These are phyloP conservation scores for Fusarium buxicola DNA, from an alignment of 2,329 filamentous ascomycete species.

Conservation along the genomic window DNA sequence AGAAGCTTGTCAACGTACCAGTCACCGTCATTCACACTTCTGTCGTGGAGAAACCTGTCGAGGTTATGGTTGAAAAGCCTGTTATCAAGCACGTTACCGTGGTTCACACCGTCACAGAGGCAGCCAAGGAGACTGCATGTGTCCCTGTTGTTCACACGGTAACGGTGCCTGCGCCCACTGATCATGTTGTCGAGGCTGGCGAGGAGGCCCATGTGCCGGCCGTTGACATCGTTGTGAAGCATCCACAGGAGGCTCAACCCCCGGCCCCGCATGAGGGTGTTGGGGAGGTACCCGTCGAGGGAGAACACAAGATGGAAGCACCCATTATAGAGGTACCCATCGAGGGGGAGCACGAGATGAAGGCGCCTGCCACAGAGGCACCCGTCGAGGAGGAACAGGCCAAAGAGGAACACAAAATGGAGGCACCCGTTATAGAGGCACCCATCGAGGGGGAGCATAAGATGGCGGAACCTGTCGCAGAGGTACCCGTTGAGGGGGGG, in stretches of 20 bases:
- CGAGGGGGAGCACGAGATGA: background rate
- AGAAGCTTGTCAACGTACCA: background rate
- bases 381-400: background rate
- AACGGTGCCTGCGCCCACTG: background rate
- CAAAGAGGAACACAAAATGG: background rate
- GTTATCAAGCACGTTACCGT: conserved; percentile 7
- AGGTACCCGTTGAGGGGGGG: background rate
- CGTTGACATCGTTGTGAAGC: background rate
- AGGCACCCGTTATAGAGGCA: background rate
- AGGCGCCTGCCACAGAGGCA: background rate
- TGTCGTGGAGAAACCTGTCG: conserved; percentile 8
- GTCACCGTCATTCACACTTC: conserved; percentile 8
- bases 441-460: background rate
- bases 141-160: conserved; percentile 22
- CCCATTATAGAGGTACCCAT: background rate
- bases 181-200: background rate
- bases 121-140: conserved; percentile 20
- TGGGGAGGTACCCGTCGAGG: conserved; percentile 9
- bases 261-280: background rate
- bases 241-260: background rate
- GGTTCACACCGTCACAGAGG: conserved; percentile 19
- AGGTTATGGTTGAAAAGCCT: conserved; percentile 15
- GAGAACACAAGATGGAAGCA: background rate
- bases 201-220: background rate
- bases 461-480: background rate